Evolutionary conservation across 192 early-diverging fungal species (phyloP).

Genomic region (Umbelopsis sp.): DNA sequence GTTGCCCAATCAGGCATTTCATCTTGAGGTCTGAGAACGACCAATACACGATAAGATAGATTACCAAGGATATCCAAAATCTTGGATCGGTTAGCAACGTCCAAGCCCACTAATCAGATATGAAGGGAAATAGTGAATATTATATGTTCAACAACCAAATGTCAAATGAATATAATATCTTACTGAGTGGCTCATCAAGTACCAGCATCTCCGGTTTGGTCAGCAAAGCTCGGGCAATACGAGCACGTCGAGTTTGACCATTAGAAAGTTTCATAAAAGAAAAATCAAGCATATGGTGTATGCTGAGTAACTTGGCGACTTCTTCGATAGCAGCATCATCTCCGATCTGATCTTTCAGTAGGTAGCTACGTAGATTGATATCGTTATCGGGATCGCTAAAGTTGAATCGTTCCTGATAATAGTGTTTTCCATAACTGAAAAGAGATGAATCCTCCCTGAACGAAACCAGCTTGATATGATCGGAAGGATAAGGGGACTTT

Average conservation of each 20-base stretch:
- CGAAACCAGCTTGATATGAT: slow-evolving; percentile 33
- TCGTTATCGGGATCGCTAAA: slow-evolving; percentile 44
- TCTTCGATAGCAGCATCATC: slow-evolving; percentile 8
- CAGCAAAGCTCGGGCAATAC: slow-evolving; percentile 44
- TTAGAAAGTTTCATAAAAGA: slow-evolving; percentile 52
- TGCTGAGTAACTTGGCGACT: slow-evolving; percentile 29
- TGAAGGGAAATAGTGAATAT: neutral
- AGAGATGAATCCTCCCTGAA: slow-evolving; percentile 29
- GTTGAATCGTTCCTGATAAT: slow-evolving; percentile 55
- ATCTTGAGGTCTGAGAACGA: slow-evolving; percentile 57
- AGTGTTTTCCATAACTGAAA: slow-evolving; percentile 39
- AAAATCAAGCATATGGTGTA: slow-evolving; percentile 30
- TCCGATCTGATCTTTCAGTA: slow-evolving; percentile 7
- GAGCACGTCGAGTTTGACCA: slow-evolving; percentile 47
- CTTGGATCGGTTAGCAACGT: slow-evolving; percentile 43
- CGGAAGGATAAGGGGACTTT: slow-evolving; percentile 25
- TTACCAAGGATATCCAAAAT: slow-evolving; percentile 37
- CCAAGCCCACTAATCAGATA: slow-evolving; percentile 51
- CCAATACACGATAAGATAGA: slow-evolving; percentile 29
- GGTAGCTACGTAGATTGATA: slow-evolving; percentile 26
- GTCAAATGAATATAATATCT: slow-evolving; percentile 23
- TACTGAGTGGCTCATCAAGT: slow-evolving; percentile 60
- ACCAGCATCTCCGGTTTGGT: slow-evolving; percentile 33
- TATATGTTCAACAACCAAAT: neutral
- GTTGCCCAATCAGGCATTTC: slow-evolving; percentile 55